phyloP scores from a whole-genome alignment of 2,329 filamentous ascomycete genomes.

The Fusarium sp. region DNA sequence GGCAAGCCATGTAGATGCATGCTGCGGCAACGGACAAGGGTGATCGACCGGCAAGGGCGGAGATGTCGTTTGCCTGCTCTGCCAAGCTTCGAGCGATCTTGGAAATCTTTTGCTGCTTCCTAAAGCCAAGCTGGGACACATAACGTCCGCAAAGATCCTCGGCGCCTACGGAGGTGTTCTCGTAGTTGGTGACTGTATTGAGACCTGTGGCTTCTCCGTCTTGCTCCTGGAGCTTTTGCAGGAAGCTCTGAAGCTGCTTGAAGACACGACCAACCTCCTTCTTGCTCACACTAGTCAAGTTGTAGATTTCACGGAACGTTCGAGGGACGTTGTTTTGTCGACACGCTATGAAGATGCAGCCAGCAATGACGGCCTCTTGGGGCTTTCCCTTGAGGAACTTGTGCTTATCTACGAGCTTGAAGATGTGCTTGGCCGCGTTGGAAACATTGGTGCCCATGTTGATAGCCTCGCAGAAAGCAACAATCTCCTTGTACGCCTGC shows the following conservation, averaged over 20 bases:
- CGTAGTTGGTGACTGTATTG: conserved; percentile 73
- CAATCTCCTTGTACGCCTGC: conserved; percentile 89
- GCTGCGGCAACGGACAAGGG: conserved; percentile 93
- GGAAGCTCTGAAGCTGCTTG: conserved; percentile 89
- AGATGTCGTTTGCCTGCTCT: conserved; percentile 77
- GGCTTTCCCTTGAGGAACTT: conserved; percentile 96
- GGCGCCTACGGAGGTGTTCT: conserved; percentile 80
- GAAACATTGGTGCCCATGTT: conserved; percentile 82
- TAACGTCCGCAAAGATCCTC: conserved; percentile 88
- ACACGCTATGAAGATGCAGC: conserved; percentile 97
- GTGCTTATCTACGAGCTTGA: conserved; percentile 91
- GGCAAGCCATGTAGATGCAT: conserved; percentile 95
- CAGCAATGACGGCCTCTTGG: conserved; percentile 91
- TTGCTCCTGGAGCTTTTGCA: conserved; percentile 75
- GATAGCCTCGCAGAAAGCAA: conserved; percentile 84
- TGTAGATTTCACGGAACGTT: conserved; percentile 94
- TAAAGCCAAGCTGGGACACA: conserved; percentile 81
- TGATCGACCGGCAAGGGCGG: conserved; percentile 88
- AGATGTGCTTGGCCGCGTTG: conserved; percentile 93
- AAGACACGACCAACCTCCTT: conserved; percentile 98
- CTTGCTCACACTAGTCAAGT: conserved; percentile 91
- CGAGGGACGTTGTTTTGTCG: conserved; percentile 87
- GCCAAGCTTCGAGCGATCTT: conserved; percentile 84
- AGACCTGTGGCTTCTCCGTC: conserved; percentile 56
- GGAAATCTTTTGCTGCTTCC: conserved; percentile 76